These are phyloP conservation scores for Trifolium fragiferum DNA, from an alignment of 306 rosid genomes.

Conservation along the genomic window DNA sequence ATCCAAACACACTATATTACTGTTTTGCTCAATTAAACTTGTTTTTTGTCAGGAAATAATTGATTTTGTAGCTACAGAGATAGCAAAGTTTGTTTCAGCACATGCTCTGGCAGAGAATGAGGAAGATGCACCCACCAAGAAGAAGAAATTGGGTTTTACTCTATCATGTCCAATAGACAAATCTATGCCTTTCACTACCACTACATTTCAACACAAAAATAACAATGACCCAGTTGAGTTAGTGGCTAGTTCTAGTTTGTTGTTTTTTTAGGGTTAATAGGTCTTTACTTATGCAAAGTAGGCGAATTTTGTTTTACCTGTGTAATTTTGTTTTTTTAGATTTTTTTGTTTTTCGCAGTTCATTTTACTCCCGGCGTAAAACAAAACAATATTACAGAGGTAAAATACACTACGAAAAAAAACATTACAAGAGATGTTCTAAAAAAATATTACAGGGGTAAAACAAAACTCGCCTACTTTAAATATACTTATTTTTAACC, in stretches of 20 bases:
- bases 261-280: neutral
- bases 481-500: neutral
- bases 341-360: too few species aligned
- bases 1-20: too few species aligned
- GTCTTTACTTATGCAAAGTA: too few species aligned
- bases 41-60: conserved; percentile 47
- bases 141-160: conserved; percentile 62
- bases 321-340: too few species aligned
- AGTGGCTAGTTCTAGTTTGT: neutral
- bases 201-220: conserved; percentile 54
- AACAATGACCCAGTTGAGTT: conserved; percentile 66
- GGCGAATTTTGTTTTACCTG: too few species aligned
- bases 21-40: too few species aligned
- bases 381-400: too few species aligned
- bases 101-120: conserved; percentile 46
- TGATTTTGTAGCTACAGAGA: conserved; percentile 64
- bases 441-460: too few species aligned
- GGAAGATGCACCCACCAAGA: neutral
- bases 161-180: conserved; percentile 53
- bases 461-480: too few species aligned
- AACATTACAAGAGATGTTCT: too few species aligned
- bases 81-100: conserved; percentile 55
- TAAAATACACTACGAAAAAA: too few species aligned
- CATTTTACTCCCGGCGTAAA: too few species aligned
- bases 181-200: conserved; percentile 40